Percentiles rank a stretch among this genome's conserved stretches.
phyloP scores from a whole-genome alignment of 2,329 filamentous ascomycete species.

The Drechslerella stenobrocha region DNA sequence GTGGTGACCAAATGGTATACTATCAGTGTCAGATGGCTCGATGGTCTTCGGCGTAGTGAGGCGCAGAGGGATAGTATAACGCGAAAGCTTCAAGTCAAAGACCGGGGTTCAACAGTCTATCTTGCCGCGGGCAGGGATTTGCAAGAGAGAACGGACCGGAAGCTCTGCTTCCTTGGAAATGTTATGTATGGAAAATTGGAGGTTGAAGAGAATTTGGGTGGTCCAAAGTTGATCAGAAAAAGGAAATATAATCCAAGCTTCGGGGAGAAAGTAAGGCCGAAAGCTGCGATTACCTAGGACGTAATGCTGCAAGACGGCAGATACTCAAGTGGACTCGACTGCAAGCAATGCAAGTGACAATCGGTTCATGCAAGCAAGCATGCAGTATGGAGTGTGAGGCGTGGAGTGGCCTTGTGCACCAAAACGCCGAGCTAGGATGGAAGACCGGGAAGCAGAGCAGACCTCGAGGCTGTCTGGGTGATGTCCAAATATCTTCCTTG shows the following conservation, averaged over 20 bases:
- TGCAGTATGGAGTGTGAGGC: conserved; percentile 37
- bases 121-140: conserved; percentile 28
- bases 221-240: conserved; percentile 12
- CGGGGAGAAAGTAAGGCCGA: conserved; percentile 35
- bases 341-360: background rate
- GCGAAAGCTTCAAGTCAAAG: conserved; percentile 20
- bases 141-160: conserved; percentile 37
- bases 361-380: conserved; percentile 21
- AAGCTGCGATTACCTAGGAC: conserved; percentile 24
- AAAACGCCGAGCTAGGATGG: conserved; percentile 39
- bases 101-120: conserved; percentile 18
- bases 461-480: conserved; percentile 36
- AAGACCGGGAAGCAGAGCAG: conserved; percentile 41
- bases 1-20: conserved; percentile 27
- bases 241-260: conserved; percentile 31
- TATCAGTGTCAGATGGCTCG: conserved; percentile 21
- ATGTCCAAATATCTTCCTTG: conserved; percentile 29
- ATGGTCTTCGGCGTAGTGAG: conserved; percentile 3
- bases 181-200: conserved; percentile 22
- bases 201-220: conserved; percentile 30
- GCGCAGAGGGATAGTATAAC: conserved; percentile 28
- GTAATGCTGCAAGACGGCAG: conserved; percentile 44
- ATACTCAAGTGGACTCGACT: conserved; percentile 12
- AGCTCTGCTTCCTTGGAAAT: conserved; percentile 47
- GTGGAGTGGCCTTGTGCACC: conserved; percentile 34